Evolutionary conservation across 768 basidiomycete genomes (phyloP).

Genomic region (Leccinum sublutescens): DNA sequence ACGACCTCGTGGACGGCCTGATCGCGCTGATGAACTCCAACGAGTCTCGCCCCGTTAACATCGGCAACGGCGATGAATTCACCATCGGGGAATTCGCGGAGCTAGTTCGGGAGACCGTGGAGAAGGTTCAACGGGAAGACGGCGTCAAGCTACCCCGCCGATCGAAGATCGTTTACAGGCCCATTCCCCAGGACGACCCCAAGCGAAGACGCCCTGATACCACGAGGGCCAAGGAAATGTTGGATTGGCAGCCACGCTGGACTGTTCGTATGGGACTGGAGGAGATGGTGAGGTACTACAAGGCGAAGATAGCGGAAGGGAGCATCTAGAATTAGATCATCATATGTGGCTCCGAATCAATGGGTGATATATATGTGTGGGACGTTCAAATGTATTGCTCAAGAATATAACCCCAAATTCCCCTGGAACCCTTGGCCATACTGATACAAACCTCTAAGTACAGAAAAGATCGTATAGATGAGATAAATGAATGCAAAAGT

Average conservation of each 20-base stretch:
- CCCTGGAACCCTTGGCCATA: constrained; percentile 2
- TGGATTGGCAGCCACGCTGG: constrained; percentile 94
- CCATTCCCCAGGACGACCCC: constrained; percentile 90
- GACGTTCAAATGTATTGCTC: not conserved
- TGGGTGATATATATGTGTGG: not conserved
- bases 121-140: constrained; percentile 87
- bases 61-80: constrained; percentile 95
- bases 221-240: constrained; percentile 76
- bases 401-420: not conserved
- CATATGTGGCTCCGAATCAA: not conserved
- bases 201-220: constrained; percentile 94
- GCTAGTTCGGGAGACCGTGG: constrained; percentile 88
- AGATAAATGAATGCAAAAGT: constrained; percentile 13
- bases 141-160: constrained; percentile 49
- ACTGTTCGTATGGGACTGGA: constrained; percentile 89
- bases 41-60: constrained; percentile 93
- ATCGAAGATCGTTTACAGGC: constrained; percentile 71
- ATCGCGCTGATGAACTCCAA: constrained; percentile 94
- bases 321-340: constrained; percentile 47
- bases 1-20: constrained; percentile 93
- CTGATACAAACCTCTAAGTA: constrained; percentile 20
- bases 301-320: constrained; percentile 84
- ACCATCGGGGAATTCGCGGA: constrained; percentile 93
- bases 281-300: constrained; percentile 95
- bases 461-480: constrained; percentile 2